Evolutionary conservation across 257 asterid species (phyloP).

Genomic region (Plantago major): DNA sequence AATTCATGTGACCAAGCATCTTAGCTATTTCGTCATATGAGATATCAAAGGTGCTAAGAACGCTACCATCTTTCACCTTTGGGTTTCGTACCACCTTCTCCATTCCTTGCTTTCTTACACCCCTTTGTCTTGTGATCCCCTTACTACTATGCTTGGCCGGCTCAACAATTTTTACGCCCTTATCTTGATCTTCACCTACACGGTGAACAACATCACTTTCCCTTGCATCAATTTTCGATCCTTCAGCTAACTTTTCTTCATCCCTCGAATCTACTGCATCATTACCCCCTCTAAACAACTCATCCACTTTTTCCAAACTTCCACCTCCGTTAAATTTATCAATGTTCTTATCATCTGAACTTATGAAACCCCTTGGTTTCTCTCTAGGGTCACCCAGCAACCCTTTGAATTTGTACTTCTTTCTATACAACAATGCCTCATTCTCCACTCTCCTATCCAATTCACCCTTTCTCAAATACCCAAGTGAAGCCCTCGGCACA

Average conservation of each 20-base stretch:
- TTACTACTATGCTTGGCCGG: slow-evolving; percentile 21
- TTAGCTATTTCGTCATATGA: slow-evolving; percentile 9
- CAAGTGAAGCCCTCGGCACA: slow-evolving; percentile 29
- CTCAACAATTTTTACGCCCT: slow-evolving; percentile 13
- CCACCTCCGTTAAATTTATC: slow-evolving; percentile 13
- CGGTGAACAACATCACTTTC: slow-evolving; percentile 18
- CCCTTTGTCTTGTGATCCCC: slow-evolving; percentile 25
- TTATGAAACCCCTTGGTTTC: slow-evolving; percentile 65
- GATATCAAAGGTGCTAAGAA: slow-evolving; percentile 25
- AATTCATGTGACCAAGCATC: neutral
- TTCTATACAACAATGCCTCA: slow-evolving; percentile 47
- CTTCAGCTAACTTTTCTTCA: slow-evolving; percentile 23
- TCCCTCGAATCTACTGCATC: slow-evolving; percentile 20
- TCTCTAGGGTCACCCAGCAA: slow-evolving; percentile 27
- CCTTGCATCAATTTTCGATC: slow-evolving; percentile 20
- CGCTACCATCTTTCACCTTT: slow-evolving; percentile 41
- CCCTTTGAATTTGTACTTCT: slow-evolving; percentile 61
- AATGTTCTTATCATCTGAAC: slow-evolving; percentile 23
- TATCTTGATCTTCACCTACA: slow-evolving; percentile 27
- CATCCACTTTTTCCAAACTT: slow-evolving; percentile 19
- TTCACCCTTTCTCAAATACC: slow-evolving; percentile 27
- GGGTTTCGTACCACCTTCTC: slow-evolving; percentile 27
- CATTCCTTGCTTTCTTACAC: slow-evolving; percentile 22
- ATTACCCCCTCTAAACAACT: slow-evolving; percentile 21
- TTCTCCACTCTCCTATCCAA: slow-evolving; percentile 25